phyloP scores from a whole-genome alignment of 225 moss, liverwort and hornwort genomes.

The Anthoceros angustus region DNA sequence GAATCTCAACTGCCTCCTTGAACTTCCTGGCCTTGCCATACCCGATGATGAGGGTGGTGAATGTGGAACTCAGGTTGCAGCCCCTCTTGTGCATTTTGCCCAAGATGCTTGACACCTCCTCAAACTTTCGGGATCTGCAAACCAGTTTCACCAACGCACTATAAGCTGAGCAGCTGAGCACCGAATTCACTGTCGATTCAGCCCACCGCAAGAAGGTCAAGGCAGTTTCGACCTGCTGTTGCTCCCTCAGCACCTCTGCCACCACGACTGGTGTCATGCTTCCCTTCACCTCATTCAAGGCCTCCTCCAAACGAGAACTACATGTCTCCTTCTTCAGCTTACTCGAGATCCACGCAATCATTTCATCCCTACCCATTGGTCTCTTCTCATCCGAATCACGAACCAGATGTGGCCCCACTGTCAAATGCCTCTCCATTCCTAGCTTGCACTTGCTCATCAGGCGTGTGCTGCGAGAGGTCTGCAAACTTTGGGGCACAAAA shows the following conservation, averaged over 20 bases:
- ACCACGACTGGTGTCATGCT: background rate
- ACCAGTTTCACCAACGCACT: slow-evolving; percentile 1
- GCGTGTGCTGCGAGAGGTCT: no score
- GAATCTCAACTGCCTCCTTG: background rate
- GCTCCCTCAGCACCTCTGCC: background rate
- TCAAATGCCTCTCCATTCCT: background rate
- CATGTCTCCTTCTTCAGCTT: background rate
- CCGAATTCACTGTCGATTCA: background rate
- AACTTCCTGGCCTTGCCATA: background rate
- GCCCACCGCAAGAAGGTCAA: background rate
- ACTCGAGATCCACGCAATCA: background rate
- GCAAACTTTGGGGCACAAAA: no score
- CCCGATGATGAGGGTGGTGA: background rate
- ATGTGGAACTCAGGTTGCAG: background rate
- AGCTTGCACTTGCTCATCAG: no score
- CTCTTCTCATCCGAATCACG: background rate
- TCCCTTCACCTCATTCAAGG: background rate
- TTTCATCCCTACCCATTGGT: background rate
- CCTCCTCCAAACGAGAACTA: background rate
- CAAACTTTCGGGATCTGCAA: background rate
- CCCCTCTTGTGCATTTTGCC: background rate
- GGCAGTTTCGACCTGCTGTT: background rate
- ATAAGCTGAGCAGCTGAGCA: background rate
- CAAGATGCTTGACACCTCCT: background rate
- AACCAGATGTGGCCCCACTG: background rate